These are phyloP conservation scores for Agapanthus africanus DNA, from an alignment of 106 monocot species.

Conservation along the genomic window DNA sequence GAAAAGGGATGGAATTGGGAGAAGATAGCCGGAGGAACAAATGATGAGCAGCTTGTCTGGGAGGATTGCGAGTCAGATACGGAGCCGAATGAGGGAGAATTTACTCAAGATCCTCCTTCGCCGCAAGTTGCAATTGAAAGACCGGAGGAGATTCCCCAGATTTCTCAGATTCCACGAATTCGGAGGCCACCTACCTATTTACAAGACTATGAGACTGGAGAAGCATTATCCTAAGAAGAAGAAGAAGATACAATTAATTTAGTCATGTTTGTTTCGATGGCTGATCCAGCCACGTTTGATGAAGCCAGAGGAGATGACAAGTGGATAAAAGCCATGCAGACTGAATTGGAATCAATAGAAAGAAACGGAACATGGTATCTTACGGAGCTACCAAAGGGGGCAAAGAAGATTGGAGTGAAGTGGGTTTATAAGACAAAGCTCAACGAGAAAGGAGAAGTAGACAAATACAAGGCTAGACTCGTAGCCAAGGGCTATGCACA, in stretches of 20 bases:
- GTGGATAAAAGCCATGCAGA: neutral
- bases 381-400: neutral
- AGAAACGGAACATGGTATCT: neutral
- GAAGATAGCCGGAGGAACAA: neutral
- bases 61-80: too few relatives aligned
- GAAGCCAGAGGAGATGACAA: neutral
- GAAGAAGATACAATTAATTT: neutral
- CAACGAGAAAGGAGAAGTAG: conserved; percentile 2
- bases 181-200: conserved; percentile 21
- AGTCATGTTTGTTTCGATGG: neutral
- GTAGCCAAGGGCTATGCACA: neutral
- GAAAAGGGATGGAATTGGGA: neutral
- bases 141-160: neutral
- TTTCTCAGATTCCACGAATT: neutral
- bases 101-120: too few relatives aligned
- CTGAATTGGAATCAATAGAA: neutral
- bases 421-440: conserved; percentile 4
- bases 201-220: conserved; percentile 3
- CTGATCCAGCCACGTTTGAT: neutral
- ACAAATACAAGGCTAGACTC: conserved; percentile 2
- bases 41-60: too few relatives aligned
- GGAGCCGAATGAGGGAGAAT: too few relatives aligned
- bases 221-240: neutral
- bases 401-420: neutral
- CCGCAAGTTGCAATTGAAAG: too few relatives aligned